Evolutionary conservation across 2,329 filamentous ascomycete species (phyloP).

Genomic region (Ceratocystis albifundus): DNA sequence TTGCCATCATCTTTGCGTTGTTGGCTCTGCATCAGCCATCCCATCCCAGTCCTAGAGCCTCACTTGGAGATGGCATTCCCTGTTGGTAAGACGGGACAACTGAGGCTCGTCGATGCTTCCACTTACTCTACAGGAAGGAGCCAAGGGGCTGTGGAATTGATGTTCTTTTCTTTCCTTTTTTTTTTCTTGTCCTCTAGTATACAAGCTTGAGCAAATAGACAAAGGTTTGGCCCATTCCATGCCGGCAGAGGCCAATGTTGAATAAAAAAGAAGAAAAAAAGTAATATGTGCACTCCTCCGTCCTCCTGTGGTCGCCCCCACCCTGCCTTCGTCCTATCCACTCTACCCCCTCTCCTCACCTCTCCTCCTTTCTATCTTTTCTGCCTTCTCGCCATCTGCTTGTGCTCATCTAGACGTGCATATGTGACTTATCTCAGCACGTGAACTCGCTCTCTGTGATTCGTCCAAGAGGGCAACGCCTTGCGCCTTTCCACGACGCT

Average conservation of each 20-base stretch:
- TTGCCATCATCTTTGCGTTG: neutral
- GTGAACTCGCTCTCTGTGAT: neutral
- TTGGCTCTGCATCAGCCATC: neutral
- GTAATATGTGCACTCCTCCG: neutral
- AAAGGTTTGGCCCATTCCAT: no score
- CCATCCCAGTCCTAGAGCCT: neutral
- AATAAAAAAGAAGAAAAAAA: neutral
- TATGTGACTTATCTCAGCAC: neutral
- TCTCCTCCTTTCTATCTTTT: neutral
- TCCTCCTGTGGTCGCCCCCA: neutral
- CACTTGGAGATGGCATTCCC: no score
- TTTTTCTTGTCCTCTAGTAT: neutral
- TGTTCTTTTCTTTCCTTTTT: constrained; percentile 5
- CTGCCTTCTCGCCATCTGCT: neutral
- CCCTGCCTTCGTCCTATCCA: neutral
- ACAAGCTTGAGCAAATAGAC: neutral
- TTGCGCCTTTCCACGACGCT: neutral
- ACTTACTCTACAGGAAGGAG: neutral
- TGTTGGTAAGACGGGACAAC: neutral
- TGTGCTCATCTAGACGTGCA: neutral
- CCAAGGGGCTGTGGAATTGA: constrained; percentile 19
- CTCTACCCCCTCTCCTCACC: neutral
- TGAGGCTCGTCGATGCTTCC: neutral
- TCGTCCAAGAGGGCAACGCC: neutral
- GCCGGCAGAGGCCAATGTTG: neutral